Conservation (phyloP, 2,329 filamentous ascomycete species). For the Emydomyces testavorans region DNA sequence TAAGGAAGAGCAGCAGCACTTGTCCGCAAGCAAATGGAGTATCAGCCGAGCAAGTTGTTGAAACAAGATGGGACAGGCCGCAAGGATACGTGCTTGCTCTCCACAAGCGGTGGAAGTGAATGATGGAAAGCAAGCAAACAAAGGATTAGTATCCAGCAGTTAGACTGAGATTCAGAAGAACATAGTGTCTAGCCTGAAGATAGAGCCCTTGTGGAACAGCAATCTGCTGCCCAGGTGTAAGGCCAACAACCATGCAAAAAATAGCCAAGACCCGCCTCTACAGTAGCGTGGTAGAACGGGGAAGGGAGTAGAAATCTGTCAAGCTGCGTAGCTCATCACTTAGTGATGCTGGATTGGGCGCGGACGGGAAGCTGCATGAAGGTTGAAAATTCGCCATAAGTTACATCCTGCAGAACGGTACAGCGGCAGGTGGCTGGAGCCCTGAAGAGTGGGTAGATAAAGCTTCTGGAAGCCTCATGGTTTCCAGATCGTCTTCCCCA, state of each 20-base stretch:
- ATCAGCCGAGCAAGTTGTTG: conserved; percentile 9
- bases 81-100: conserved; percentile 22
- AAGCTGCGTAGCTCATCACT: conserved; percentile 15
- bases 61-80: conserved; percentile 18
- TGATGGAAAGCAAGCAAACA: conserved; percentile 19
- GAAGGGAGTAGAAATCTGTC: conserved; percentile 18
- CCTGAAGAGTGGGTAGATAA: conserved; percentile 9
- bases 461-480: conserved; percentile 15
- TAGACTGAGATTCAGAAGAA: conserved; percentile 10
- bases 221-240: conserved; percentile 21
- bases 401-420: conserved; percentile 14
- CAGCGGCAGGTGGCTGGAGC: conserved; percentile 11
- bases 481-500: conserved; percentile 9
- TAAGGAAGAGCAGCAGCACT: conserved; percentile 16
- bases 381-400: conserved; percentile 13
- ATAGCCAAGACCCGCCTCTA: conserved; percentile 24
- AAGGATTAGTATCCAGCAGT: conserved; percentile 12
- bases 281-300: conserved; percentile 18
- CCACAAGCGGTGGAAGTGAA: conserved; percentile 19
- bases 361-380: conserved; percentile 17
- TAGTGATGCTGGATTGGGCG: conserved; percentile 15
- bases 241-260: conserved; percentile 24
- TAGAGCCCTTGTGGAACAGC: conserved; percentile 24
- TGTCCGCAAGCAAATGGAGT: conserved; percentile 13
- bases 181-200: conserved; percentile 19